phyloP scores from a whole-genome alignment of 164 flowering plant species.

The Berberis thunbergii region DNA sequence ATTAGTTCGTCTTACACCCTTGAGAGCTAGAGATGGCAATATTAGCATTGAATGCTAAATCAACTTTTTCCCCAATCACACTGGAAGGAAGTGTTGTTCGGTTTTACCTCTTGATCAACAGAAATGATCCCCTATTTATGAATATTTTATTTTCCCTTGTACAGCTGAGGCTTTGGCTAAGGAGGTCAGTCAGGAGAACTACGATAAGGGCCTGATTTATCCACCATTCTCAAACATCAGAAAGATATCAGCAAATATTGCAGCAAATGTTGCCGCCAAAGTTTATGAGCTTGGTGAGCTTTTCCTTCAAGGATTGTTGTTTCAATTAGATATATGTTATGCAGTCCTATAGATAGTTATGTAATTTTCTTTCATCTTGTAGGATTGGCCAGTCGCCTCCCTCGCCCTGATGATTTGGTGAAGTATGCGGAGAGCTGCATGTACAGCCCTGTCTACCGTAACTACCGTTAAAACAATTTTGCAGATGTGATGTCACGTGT shows the following conservation, averaged over 20 bases:
- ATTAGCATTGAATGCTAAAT: too few species aligned
- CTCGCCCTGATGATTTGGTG: constrained; percentile 69
- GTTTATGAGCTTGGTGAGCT: constrained; percentile 88
- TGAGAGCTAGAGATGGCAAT: too few species aligned
- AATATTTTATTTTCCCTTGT: neutral
- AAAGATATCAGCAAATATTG: constrained; percentile 87
- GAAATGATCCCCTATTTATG: neutral
- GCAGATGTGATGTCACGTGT: constrained; percentile 4
- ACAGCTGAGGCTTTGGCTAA: constrained; percentile 85
- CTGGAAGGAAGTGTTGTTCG: too few species aligned
- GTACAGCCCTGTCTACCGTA: constrained; percentile 78
- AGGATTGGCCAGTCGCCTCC: constrained; percentile 82
- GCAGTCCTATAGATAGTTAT: neutral
- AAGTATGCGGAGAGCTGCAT: constrained; percentile 90
- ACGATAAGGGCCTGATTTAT: constrained; percentile 61
- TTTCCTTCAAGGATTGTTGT: neutral
- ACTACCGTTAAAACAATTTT: constrained; percentile 32
- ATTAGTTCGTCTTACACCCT: too few species aligned
- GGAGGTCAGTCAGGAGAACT: constrained; percentile 67
- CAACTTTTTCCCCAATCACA: too few species aligned
- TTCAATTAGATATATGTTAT: neutral
- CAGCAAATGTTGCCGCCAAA: constrained; percentile 88
- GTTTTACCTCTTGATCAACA: neutral
- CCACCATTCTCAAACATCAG: constrained; percentile 79
- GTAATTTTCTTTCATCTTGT: neutral